phyloP scores from a whole-genome alignment of 345 rosid genomes.

The Aegle marmelos region DNA sequence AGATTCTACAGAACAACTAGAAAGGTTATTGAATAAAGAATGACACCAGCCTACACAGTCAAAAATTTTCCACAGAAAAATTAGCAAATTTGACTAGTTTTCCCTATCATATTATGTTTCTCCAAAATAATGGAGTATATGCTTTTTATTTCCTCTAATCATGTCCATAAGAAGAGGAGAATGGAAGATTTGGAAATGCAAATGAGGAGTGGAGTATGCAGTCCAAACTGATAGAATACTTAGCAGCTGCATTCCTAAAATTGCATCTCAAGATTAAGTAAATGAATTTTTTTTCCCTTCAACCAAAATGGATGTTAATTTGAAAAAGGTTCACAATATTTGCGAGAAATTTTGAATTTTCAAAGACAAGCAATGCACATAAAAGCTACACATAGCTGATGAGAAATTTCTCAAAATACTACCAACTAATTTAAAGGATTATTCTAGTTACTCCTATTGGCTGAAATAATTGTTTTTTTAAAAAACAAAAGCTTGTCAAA shows the following conservation, averaged over 20 bases:
- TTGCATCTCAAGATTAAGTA: background rate
- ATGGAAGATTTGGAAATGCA: background rate
- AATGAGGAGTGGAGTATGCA: background rate
- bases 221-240: background rate
- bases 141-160: background rate
- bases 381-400: background rate
- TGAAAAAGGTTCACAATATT: background rate
- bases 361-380: background rate
- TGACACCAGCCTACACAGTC: background rate
- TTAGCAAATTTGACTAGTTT: background rate
- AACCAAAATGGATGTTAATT: background rate
- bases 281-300: background rate
- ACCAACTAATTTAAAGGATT: background rate
- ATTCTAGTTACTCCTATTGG: background rate
- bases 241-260: background rate
- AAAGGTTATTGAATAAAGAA: background rate
- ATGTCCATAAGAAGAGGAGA: background rate
- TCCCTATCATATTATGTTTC: background rate
- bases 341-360: background rate
- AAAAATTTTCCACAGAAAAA: background rate
- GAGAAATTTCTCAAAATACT: background rate
- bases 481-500: conserved; percentile 6
- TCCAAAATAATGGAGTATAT: background rate
- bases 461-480: background rate
- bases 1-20: background rate